Evolutionary conservation across 1,139 yeast species (phyloP).

Genomic region (Debaryomyces sp.): DNA sequence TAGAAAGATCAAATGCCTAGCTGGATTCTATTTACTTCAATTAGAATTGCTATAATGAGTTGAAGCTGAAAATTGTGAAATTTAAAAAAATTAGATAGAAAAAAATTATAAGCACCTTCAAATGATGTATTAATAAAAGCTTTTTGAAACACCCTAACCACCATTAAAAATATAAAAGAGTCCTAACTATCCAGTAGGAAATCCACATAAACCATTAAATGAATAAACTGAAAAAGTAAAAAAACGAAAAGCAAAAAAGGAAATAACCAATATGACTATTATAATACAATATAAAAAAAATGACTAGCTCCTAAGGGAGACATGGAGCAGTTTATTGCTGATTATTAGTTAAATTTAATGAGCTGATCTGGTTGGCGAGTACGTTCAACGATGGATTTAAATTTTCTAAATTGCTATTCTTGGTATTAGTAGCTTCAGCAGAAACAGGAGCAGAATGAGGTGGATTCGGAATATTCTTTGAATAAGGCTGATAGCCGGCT

Average conservation of each 20-base stretch:
- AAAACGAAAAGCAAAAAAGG: neutral
- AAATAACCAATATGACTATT: neutral
- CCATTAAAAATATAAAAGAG: conserved; percentile 1
- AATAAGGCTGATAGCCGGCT: conserved; percentile 10
- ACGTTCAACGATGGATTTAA: conserved; percentile 19
- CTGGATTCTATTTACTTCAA: neutral
- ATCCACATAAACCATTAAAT: neutral
- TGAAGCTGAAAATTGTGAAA: neutral
- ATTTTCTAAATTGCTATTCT: conserved; percentile 8
- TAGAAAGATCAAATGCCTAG: neutral
- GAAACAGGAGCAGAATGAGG: conserved; percentile 15
- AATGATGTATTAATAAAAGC: neutral
- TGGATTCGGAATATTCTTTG: conserved; percentile 12
- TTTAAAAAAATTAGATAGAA: neutral
- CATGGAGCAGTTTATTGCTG: neutral
- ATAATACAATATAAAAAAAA: conserved; percentile 2
- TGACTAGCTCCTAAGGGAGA: neutral
- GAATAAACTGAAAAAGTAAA: neutral
- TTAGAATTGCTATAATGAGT: neutral
- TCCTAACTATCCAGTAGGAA: neutral
- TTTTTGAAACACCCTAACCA: conserved; percentile 2
- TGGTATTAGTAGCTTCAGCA: conserved; percentile 7
- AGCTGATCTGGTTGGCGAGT: conserved; percentile 34
- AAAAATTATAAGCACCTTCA: neutral
- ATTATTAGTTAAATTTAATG: conserved; percentile 34